Evolutionary conservation across 2,329 filamentous ascomycete species (phyloP).

Genomic region (Anthostomella pinea): DNA sequence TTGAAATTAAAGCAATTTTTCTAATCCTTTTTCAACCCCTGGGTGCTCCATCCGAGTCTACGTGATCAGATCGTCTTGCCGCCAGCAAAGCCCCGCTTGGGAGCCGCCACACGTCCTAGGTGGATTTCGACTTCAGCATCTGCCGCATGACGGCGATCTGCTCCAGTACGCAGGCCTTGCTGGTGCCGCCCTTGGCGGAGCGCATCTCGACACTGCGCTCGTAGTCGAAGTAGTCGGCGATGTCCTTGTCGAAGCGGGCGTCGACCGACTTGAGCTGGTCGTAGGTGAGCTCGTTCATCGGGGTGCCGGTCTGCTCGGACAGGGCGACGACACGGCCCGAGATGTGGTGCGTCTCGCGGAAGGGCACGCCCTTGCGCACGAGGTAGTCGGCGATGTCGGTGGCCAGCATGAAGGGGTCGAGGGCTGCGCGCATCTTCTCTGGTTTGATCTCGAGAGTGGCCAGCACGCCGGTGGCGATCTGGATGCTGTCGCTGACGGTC

Average conservation of each 20-base stretch:
- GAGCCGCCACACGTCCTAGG: constrained; percentile 6
- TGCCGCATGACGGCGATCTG: constrained; percentile 54
- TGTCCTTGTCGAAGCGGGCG: constrained; percentile 61
- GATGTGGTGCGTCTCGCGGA: constrained; percentile 82
- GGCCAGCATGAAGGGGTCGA: constrained; percentile 82
- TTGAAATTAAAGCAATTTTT: too few relatives aligned
- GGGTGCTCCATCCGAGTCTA: too few relatives aligned
- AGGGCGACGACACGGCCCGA: constrained; percentile 72
- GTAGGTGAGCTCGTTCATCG: constrained; percentile 69
- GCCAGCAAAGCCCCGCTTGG: neutral
- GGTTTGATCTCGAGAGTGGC: constrained; percentile 67
- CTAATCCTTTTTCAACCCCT: too few relatives aligned
- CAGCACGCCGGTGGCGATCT: constrained; percentile 79
- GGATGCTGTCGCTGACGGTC: constrained; percentile 75
- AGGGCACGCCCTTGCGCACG: constrained; percentile 69
- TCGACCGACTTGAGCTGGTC: constrained; percentile 66
- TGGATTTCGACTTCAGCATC: constrained; percentile 35
- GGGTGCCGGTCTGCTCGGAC: constrained; percentile 61
- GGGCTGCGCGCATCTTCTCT: constrained; percentile 73
- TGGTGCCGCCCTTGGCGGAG: constrained; percentile 74
- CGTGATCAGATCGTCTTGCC: too few relatives aligned
- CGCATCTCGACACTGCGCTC: constrained; percentile 79
- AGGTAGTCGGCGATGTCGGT: constrained; percentile 68
- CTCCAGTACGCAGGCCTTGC: constrained; percentile 62
- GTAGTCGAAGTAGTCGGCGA: constrained; percentile 75